Conservation (phyloP, 257 asterid genomes). For the Rubia yunnanensis region DNA sequence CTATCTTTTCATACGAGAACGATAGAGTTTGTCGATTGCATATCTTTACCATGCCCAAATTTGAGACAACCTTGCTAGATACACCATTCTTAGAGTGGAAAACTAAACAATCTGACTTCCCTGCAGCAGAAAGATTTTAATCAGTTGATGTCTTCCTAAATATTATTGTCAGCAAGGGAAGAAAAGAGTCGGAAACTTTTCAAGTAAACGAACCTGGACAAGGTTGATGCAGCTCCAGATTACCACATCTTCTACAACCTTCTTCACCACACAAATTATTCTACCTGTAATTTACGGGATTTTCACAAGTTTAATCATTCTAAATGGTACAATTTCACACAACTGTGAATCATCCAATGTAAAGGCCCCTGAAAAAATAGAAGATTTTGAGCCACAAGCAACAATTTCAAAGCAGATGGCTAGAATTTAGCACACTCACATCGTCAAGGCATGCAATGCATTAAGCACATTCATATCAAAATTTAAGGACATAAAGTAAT, state of each 20-base stretch:
- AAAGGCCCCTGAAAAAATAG: too few relatives aligned
- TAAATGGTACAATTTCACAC: too few relatives aligned
- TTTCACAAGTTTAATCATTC: too few relatives aligned
- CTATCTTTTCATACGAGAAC: too few relatives aligned
- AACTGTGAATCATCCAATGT: too few relatives aligned
- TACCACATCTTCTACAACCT: conserved; percentile 68
- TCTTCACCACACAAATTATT: conserved; percentile 65
- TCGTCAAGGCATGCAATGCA: too few relatives aligned
- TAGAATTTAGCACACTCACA: too few relatives aligned
- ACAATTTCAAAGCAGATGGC: too few relatives aligned
- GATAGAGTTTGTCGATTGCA: conserved; percentile 2
- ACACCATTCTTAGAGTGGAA: conserved; percentile 70
- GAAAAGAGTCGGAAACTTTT: neutral
- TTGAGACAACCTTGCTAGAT: conserved; percentile 74
- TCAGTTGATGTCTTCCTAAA: neutral
- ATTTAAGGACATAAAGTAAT: too few relatives aligned
- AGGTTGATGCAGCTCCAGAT: conserved; percentile 49
- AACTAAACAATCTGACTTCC: conserved; percentile 72
- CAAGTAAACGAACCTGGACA: conserved; percentile 47
- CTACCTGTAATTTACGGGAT: too few relatives aligned
- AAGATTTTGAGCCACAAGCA: too few relatives aligned
- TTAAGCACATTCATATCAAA: too few relatives aligned
- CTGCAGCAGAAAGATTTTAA: conserved; percentile 24
- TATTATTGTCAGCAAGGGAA: neutral
- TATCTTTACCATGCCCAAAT: conserved; percentile 84